Percentiles rank a stretch among this genome's conserved stretches.
phyloP scores from a whole-genome alignment of 2,329 filamentous ascomycete genomes.

The Ophiognomonia clavigignenti-juglandacearum region DNA sequence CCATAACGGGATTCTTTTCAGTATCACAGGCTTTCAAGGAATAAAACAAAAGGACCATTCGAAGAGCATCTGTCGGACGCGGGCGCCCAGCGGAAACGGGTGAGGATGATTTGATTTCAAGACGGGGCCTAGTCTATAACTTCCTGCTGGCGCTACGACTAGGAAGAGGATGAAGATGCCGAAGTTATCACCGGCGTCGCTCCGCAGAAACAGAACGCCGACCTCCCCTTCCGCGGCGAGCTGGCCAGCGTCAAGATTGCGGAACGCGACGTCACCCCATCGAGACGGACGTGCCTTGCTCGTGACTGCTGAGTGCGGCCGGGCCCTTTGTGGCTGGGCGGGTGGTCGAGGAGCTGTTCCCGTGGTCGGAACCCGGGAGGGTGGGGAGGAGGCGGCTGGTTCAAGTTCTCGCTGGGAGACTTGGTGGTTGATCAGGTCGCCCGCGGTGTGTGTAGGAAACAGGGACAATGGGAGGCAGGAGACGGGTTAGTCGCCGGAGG shows the following conservation, averaged over 20 bases:
- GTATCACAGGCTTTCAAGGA: no score
- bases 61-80: no score
- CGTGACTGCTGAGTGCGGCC: slow-evolving; percentile 60
- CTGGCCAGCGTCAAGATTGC: slow-evolving; percentile 49
- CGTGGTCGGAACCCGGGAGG: no score
- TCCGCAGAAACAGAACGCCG: slow-evolving; percentile 47
- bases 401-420: slow-evolving; percentile 62
- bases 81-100: no score
- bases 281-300: slow-evolving; percentile 54
- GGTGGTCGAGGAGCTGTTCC: slow-evolving; percentile 64
- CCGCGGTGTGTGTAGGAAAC: slow-evolving; percentile 63
- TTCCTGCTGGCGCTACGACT: no score
- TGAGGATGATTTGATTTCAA: no score
- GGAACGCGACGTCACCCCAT: slow-evolving; percentile 35
- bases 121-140: no score
- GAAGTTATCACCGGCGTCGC: slow-evolving; percentile 45
- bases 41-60: no score
- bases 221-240: no score
- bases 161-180: slow-evolving; percentile 34
- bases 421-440: slow-evolving; percentile 63
- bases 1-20: no score
- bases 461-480: no score
- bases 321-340: slow-evolving; percentile 68
- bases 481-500: slow-evolving; percentile 63
- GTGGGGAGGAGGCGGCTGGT: slow-evolving; percentile 51